Evolutionary conservation across 495 filamentous ascomycete genomes (phyloP).

Genomic region (Cairneyella variabilis): DNA sequence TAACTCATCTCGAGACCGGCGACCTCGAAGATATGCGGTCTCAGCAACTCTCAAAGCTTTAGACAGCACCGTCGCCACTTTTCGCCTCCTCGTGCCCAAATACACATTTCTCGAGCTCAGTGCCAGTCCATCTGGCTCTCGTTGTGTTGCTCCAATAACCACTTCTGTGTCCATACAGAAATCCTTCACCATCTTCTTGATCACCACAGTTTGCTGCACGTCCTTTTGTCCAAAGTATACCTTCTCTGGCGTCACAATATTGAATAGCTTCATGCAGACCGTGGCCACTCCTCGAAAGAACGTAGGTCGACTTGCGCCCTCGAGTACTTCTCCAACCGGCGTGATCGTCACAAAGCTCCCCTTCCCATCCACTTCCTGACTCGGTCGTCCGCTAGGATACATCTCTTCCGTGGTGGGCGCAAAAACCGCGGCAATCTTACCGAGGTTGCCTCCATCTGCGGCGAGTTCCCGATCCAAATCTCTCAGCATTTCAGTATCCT

Average conservation of each 20-base stretch:
- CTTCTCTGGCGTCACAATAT: constrained; percentile 78
- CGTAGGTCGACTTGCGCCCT: constrained; percentile 83
- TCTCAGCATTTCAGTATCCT: constrained; percentile 63
- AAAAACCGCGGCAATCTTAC: constrained; percentile 78
- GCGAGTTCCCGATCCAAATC: constrained; percentile 67
- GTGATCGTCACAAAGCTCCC: constrained; percentile 95
- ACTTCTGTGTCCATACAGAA: constrained; percentile 80
- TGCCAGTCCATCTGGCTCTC: constrained; percentile 86
- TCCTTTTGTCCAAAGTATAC: constrained; percentile 99
- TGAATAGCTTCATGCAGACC: constrained; percentile 96
- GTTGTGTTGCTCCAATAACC: constrained; percentile 63
- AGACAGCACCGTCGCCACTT: constrained; percentile 66
- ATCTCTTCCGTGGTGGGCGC: constrained; percentile 77
- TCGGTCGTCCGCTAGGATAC: constrained; percentile 81
- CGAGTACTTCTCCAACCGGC: constrained; percentile 72
- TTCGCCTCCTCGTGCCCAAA: constrained; percentile 69
- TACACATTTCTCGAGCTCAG: constrained; percentile 94
- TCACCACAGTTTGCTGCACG: constrained; percentile 90
- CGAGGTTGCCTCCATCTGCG: constrained; percentile 47
- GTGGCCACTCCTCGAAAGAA: constrained; percentile 97
- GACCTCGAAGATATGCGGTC: constrained; percentile 55
- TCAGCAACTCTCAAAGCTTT: constrained; percentile 68
- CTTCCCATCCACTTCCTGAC: constrained; percentile 68
- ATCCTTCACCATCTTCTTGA: constrained; percentile 81
- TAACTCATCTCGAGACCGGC: constrained; percentile 55